Percentiles rank a stretch among this genome's conserved stretches.
Evolutionary conservation across 257 asterid genomes (phyloP).

Genomic region (Solanum sejunctum): DNA sequence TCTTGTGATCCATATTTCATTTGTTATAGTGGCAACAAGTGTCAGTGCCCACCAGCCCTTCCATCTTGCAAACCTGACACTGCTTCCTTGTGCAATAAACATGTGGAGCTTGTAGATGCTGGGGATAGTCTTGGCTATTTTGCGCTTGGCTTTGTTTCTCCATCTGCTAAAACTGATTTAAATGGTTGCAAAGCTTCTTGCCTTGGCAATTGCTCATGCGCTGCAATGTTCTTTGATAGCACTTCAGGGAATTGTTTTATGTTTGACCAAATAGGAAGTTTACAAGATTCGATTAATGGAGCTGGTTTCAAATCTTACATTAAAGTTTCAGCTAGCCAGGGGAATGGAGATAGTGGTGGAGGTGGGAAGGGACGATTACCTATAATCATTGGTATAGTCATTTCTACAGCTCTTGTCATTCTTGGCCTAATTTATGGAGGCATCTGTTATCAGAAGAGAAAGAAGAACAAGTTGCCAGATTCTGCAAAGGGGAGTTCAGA

Average conservation of each 20-base stretch:
- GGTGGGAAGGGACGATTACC: slow-evolving; percentile 19
- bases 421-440: slow-evolving; percentile 36
- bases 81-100: slow-evolving; percentile 26
- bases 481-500: slow-evolving; percentile 49
- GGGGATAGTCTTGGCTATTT: slow-evolving; percentile 53
- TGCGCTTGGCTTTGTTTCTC: slow-evolving; percentile 46
- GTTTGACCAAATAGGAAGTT: slow-evolving; percentile 61
- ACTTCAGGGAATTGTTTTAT: slow-evolving; percentile 53
- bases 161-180: slow-evolving; percentile 41
- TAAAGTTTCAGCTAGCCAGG: slow-evolving; percentile 20
- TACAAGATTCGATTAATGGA: slow-evolving; percentile 25
- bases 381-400: slow-evolving; percentile 34
- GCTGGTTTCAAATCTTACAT: slow-evolving; percentile 25
- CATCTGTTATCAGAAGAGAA: slow-evolving; percentile 20
- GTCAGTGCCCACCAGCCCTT: slow-evolving; percentile 59
- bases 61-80: slow-evolving; percentile 43
- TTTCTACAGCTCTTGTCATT: slow-evolving; percentile 33
- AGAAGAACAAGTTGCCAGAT: slow-evolving; percentile 34
- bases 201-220: slow-evolving; percentile 57
- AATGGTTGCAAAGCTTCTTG: slow-evolving; percentile 65
- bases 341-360: slow-evolving; percentile 4
- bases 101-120: slow-evolving; percentile 39
- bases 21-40: slow-evolving; percentile 50
- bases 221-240: slow-evolving; percentile 54
- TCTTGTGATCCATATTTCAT: slow-evolving; percentile 64